Base-by-base conservation (phyloP, 108 stramenopile species). In the Cylindrotheca closterium region DNA sequence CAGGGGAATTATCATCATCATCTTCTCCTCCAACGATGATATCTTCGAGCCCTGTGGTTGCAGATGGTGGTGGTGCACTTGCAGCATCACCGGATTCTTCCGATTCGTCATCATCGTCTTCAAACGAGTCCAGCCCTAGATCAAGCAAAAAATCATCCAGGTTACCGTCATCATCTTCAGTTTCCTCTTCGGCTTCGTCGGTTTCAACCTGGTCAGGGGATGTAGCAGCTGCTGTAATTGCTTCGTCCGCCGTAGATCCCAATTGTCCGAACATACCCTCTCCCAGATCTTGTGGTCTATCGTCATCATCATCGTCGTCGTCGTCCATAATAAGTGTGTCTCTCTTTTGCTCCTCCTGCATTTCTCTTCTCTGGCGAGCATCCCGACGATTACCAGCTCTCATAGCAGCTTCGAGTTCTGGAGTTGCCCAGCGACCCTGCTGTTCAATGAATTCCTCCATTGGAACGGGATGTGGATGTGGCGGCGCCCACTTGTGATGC, bases 391-490 rank as follows among this genome's bases (percentile, higher is more conserved):
- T 87, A 26, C 85, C 87, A 51, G 80, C 81, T 30, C 89, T 64
- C 88, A 91, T 91, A 50, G 80, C 86, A 1, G 93, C 93, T 71
- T 91, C 89, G 55, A 82, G 76, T 70, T 89, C 89, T 5, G 90
- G 85, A 46, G 82, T 79, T 0, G 88, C 89, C 89, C 84, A 88
- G 46, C 89, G 76, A 45, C 93, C 93, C 26, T 88, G 63, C 62
- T 68, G 61, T 56, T 91, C 88, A 64, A 91, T 89, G 45, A 88
- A 91, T n/a, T 87, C 86, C 54, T 94, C 90, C 86, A 91, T 88
- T 1, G 80, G 78, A 47, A 79, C 46, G 1, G 89, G 77, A 60
- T 83, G 81, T 48, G 85, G 86, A 73, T 89, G 86, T 10, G 89
- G 88, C 18, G 88, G 84, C 46, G 83, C 88, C 93, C 93, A 94